Evolutionary conservation across 495 filamentous ascomycete genomes (phyloP).

Genomic region (Neurospora hispaniola): DNA sequence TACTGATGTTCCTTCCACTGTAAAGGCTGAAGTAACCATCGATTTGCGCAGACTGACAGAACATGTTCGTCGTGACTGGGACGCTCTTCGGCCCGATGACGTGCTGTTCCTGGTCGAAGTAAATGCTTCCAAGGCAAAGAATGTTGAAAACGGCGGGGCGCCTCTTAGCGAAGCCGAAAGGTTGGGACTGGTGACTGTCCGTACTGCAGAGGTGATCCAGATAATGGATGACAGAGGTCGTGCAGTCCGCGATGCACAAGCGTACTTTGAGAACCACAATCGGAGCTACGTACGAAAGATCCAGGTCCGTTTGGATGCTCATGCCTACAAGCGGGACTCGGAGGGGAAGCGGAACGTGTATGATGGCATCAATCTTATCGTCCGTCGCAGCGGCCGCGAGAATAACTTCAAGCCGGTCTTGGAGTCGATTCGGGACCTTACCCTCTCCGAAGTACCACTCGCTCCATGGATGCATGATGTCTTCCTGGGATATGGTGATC

Average conservation of each 20-base stretch:
- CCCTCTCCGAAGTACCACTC: constrained; percentile 74
- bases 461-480: constrained; percentile 93
- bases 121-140: constrained; percentile 42
- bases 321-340: constrained; percentile 68
- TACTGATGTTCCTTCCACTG: constrained; percentile 69
- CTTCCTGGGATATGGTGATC: constrained; percentile 93
- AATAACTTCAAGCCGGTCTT: constrained; percentile 97
- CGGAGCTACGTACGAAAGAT: constrained; percentile 51
- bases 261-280: constrained; percentile 32
- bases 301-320: constrained; percentile 71
- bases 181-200: constrained; percentile 56
- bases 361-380: constrained; percentile 73
- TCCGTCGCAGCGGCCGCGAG: constrained; percentile 76
- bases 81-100: constrained; percentile 77
- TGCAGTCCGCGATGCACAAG: constrained; percentile 49
- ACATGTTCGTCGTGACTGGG: constrained; percentile 77
- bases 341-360: constrained; percentile 73
- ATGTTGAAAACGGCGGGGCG: constrained; percentile 43
- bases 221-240: constrained; percentile 82
- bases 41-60: constrained; percentile 72
- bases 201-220: constrained; percentile 80
- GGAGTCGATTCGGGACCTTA: constrained; percentile 79
- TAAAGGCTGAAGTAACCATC: constrained; percentile 79
- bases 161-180: constrained; percentile 43
- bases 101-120: constrained; percentile 81